phyloP scores from a whole-genome alignment of 768 basidiomycete genomes.

The Cystofilobasidium capitatum region DNA sequence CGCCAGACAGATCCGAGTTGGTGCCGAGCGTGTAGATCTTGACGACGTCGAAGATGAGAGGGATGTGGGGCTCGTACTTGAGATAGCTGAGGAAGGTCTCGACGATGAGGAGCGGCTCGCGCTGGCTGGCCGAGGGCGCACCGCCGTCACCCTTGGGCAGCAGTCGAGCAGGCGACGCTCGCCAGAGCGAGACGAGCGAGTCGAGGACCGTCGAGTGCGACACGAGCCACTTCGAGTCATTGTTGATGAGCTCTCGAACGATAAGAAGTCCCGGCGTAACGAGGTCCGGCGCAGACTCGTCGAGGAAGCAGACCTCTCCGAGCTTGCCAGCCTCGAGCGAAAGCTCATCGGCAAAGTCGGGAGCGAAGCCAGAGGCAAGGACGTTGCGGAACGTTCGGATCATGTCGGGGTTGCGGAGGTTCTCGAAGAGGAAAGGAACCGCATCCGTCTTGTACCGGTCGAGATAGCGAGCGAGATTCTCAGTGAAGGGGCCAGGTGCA shows the following conservation, averaged over 20 bases:
- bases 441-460: slow-evolving; percentile 82
- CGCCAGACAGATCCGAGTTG: slow-evolving; percentile 66
- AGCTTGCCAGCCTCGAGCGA: slow-evolving; percentile 37
- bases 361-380: slow-evolving; percentile 66
- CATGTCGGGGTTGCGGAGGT: slow-evolving; percentile 67
- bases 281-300: slow-evolving; percentile 42
- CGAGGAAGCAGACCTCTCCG: slow-evolving; percentile 38
- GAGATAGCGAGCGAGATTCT: slow-evolving; percentile 80
- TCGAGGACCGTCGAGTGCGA: slow-evolving; percentile 60
- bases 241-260: slow-evolving; percentile 61
- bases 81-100: slow-evolving; percentile 59
- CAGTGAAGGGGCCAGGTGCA: slow-evolving; percentile 79
- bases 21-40: slow-evolving; percentile 68
- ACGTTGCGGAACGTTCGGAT: slow-evolving; percentile 76
- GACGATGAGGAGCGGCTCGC: slow-evolving; percentile 51
- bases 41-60: slow-evolving; percentile 79
- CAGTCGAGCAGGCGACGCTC: slow-evolving; percentile 27
- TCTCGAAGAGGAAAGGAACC: slow-evolving; percentile 69
- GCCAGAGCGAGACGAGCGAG: slow-evolving; percentile 65
- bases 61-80: slow-evolving; percentile 55
- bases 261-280: slow-evolving; percentile 64
- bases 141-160: slow-evolving; percentile 30
- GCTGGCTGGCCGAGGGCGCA: slow-evolving; percentile 32
- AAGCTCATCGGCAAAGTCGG: slow-evolving; percentile 44
- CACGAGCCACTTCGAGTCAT: slow-evolving; percentile 61